These are phyloP conservation scores for Leishmania major DNA, from an alignment of 208 protist species.

Conservation along the genomic window DNA sequence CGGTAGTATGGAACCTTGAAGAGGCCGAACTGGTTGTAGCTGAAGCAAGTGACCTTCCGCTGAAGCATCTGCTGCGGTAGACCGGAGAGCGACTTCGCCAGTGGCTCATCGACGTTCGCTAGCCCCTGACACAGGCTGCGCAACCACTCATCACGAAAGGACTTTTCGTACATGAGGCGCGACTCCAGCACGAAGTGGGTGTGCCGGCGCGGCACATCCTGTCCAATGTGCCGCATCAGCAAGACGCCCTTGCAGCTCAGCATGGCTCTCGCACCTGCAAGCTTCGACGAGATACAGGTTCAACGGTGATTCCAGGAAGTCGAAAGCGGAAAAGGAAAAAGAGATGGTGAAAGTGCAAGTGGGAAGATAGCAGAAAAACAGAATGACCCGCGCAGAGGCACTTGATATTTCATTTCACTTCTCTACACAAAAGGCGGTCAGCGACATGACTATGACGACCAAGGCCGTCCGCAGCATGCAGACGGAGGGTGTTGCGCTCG, in stretches of 20 bases:
- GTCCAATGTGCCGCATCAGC: constrained; percentile 84
- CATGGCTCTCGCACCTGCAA: constrained; percentile 33
- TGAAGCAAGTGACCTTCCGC: constrained; percentile 86
- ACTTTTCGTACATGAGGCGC: constrained; percentile 91
- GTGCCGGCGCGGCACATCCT: constrained; percentile 87
- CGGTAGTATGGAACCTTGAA: constrained; percentile 84
- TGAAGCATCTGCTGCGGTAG: constrained; percentile 82
- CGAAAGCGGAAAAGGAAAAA: neutral
- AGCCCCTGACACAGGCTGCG: constrained; percentile 80
- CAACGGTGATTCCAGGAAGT: neutral
- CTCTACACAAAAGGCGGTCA: neutral
- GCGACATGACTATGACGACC: neutral
- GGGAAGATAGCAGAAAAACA: neutral
- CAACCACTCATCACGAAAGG: constrained; percentile 91
- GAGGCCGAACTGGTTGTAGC: constrained; percentile 92
- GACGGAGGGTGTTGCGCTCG: no score
- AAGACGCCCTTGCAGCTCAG: constrained; percentile 34
- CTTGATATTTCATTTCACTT: neutral
- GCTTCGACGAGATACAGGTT: neutral
- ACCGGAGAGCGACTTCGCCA: constrained; percentile 75
- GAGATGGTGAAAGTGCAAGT: neutral
- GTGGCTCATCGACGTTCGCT: constrained; percentile 74
- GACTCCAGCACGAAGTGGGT: constrained; percentile 87
- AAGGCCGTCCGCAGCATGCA: neutral
- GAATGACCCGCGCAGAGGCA: neutral